Base-by-base conservation (phyloP, 805 yeast species). In the Wickerhamiella nectarea region DNA sequence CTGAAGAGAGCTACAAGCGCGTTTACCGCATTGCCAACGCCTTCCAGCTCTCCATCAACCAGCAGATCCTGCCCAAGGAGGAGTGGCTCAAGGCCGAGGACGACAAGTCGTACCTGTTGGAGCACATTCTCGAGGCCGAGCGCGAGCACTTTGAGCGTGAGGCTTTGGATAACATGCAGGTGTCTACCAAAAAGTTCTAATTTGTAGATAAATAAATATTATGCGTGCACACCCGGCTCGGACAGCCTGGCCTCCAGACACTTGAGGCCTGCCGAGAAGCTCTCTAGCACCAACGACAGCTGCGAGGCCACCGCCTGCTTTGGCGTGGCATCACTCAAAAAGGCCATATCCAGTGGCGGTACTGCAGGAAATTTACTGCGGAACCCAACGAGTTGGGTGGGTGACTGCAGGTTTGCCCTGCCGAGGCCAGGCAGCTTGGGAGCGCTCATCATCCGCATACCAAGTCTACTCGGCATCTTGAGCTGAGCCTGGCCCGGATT, bases 91-190 rank as follows among this genome's bases (percentile, higher is more conserved):
- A 77, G 63, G 75, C 85, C 24, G 83, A 77, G 59, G 89, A 89
- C 42, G 65, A 62, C 55, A 59, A 57, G 34, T 44, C 57, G 55
- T 87, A 86, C 69, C 72, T 91, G 60, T 66, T 82, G 48, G 96
- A 95, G 55, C 82, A 81, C 70, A 69, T 91, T 50, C 74, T 87
- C 59, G 96, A 91, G 71, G 93, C 89, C 49, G 97, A 91, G 71
- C 84, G 83, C 56, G 96, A 84, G 66, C 80, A 78, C 40, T 70
- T 73, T 51, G 98, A 91, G 72, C 85, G 80, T 68, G 78, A 72
- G 50, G 91, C 80, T 60, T 76, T 91, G 60, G 94, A 91, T 72
- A 80, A 83, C 72, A 70, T 84, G 54, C 67, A 56, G 45, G 66
- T 69, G 46, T 55, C 50, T 52, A 53, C 58, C 36, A 46, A 56